phyloP scores from a whole-genome alignment of 2,329 filamentous ascomycete genomes.

The Chaetomium olivaceum region DNA sequence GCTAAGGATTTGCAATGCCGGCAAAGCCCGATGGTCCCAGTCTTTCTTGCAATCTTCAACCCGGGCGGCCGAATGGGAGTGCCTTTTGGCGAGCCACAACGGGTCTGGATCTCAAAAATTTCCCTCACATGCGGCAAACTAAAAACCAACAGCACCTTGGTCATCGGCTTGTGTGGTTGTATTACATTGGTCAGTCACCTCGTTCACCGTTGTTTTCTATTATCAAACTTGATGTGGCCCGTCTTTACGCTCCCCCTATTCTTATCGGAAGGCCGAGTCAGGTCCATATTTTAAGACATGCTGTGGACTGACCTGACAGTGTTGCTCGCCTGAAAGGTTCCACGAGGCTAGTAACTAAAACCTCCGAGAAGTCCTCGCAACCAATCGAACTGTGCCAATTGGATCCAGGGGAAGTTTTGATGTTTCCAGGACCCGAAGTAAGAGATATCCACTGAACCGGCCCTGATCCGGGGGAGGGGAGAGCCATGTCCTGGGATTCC shows the following conservation, averaged over 20 bases:
- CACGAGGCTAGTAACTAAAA: slow-evolving; percentile 26
- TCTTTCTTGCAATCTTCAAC: slow-evolving; percentile 19
- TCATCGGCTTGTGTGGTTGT: not conserved
- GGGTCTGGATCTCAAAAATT: slow-evolving; percentile 7
- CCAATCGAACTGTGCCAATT: slow-evolving; percentile 27
- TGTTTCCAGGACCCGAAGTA: slow-evolving; percentile 6
- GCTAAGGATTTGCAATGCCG: slow-evolving; percentile 32
- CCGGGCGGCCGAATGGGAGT: slow-evolving; percentile 24
- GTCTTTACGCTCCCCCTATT: not conserved
- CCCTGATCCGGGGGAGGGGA: not conserved
- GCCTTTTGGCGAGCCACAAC: not conserved
- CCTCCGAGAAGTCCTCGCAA: slow-evolving; percentile 9
- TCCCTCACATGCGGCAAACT: slow-evolving; percentile 10
- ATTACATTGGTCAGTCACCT: not conserved
- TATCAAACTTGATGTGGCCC: slow-evolving; percentile 3
- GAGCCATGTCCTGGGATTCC: not conserved
- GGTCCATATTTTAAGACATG: not conserved
- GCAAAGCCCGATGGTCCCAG: slow-evolving; percentile 32
- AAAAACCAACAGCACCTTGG: not conserved
- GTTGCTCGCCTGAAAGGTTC: slow-evolving; percentile 32
- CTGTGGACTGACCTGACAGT: not conserved
- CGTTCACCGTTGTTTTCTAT: slow-evolving; percentile 11
- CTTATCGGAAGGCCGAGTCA: slow-evolving; percentile 3
- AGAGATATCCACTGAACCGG: not conserved
- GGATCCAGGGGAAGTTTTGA: slow-evolving; percentile 19